Evolutionary conservation across 345 rosid species (phyloP).

Genomic region (Gossypium thurberi): DNA sequence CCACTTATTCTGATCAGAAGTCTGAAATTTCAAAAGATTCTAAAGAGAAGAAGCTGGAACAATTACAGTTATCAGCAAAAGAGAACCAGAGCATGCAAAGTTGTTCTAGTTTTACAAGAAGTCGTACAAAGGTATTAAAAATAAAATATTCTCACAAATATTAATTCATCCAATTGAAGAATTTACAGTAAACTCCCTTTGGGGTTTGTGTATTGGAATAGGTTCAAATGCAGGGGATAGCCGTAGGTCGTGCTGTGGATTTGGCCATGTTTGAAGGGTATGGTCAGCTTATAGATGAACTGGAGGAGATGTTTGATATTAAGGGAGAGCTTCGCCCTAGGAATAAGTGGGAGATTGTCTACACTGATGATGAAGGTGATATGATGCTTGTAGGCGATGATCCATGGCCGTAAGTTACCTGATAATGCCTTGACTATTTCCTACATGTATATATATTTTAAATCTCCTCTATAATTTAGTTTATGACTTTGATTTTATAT

Average conservation of each 20-base stretch:
- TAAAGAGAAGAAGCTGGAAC: slow-evolving; percentile 51
- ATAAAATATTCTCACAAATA: not conserved
- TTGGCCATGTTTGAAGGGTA: slow-evolving; percentile 56
- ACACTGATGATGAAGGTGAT: slow-evolving; percentile 88
- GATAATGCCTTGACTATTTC: not conserved
- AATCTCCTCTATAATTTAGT: not conserved
- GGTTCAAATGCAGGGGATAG: slow-evolving; percentile 92
- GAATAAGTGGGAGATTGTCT: slow-evolving; percentile 77
- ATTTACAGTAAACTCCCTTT: slow-evolving; percentile 1
- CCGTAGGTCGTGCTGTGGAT: slow-evolving; percentile 89
- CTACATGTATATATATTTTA: not conserved
- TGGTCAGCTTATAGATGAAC: slow-evolving; percentile 54
- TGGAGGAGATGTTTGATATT: slow-evolving; percentile 78
- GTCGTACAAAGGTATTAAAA: slow-evolving; percentile 57
- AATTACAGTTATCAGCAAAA: slow-evolving; percentile 36
- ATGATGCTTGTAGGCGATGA: slow-evolving; percentile 94
- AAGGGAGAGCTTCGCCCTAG: slow-evolving; percentile 54
- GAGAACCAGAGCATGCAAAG: slow-evolving; percentile 62
- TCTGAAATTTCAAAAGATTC: slow-evolving; percentile 40
- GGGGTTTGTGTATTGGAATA: slow-evolving; percentile 21
- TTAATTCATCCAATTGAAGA: not conserved
- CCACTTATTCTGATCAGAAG: slow-evolving; percentile 47
- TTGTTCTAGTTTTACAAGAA: slow-evolving; percentile 45
- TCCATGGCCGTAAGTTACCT: slow-evolving; percentile 78
- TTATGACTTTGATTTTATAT: not conserved